These are phyloP conservation scores for Chaetomidium leptoderma DNA, from an alignment of 495 filamentous ascomycete species.

Conservation along the genomic window DNA sequence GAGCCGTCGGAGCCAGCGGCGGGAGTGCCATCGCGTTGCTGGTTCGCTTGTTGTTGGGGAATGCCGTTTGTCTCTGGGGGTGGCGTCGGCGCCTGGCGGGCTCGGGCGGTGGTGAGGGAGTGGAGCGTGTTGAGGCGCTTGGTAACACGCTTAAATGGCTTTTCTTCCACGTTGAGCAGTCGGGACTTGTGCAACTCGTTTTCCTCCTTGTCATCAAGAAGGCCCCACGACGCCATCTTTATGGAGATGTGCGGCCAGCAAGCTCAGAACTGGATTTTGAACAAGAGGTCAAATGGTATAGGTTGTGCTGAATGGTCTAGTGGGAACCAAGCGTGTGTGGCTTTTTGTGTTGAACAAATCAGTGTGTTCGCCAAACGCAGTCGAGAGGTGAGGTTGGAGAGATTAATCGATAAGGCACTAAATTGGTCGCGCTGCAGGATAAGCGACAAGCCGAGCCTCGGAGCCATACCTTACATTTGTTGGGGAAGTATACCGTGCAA, in stretches of 20 bases:
- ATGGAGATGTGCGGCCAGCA: neutral
- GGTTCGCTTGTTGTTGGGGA: slow-evolving; percentile 22
- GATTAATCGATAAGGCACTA: no score
- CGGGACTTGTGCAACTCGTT: slow-evolving; percentile 88
- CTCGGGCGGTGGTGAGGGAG: slow-evolving; percentile 51
- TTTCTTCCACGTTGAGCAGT: slow-evolving; percentile 86
- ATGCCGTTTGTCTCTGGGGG: slow-evolving; percentile 58
- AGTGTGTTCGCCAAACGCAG: no score
- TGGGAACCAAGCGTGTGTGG: no score
- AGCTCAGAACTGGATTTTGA: neutral
- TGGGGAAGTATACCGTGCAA: no score
- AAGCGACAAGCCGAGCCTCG: no score
- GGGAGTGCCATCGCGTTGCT: slow-evolving; percentile 4
- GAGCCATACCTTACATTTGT: no score
- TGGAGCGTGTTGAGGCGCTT: slow-evolving; percentile 69
- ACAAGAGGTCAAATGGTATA: neutral
- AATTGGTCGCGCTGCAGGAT: no score
- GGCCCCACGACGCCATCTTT: slow-evolving; percentile 33
- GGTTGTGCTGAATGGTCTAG: no score
- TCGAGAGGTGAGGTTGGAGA: no score
- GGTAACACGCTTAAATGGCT: slow-evolving; percentile 84
- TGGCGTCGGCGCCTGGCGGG: slow-evolving; percentile 61
- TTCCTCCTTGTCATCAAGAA: slow-evolving; percentile 53
- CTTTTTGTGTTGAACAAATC: no score
- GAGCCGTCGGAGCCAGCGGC: slow-evolving; percentile 20